Evolutionary conservation across 139 green algal species (phyloP).

Genomic region (Astrephomene gubernaculifera): DNA sequence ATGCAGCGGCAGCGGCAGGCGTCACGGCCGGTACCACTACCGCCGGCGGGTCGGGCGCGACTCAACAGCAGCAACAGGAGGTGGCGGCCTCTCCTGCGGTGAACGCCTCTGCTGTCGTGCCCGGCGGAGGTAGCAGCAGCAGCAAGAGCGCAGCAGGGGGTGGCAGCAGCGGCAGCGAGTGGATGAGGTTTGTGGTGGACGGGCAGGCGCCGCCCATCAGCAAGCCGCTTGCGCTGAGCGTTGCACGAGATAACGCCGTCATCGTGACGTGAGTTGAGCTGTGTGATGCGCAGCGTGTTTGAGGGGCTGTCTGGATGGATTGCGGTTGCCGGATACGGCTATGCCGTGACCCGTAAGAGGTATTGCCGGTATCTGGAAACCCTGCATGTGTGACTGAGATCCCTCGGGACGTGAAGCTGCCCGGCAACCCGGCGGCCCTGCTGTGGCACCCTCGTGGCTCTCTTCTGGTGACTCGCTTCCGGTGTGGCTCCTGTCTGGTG

Average conservation of each 20-base stretch:
- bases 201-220: constrained; percentile 21
- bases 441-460: no score
- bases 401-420: no score
- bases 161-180: not conserved
- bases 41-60: not conserved
- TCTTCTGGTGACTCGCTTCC: no score
- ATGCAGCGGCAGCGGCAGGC: not conserved
- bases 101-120: not conserved
- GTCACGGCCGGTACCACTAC: not conserved
- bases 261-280: constrained; percentile 38
- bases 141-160: not conserved
- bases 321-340: no score
- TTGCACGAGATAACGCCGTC: not conserved
- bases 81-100: not conserved
- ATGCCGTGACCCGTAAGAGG: no score
- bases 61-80: not conserved
- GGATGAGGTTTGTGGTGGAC: constrained; percentile 23
- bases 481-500: no score
- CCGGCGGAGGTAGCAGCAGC: not conserved
- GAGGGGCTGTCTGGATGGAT: no score
- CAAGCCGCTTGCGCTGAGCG: constrained; percentile 14
- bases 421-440: no score
- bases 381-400: no score
- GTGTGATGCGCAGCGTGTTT: no score
- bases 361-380: no score